Base-by-base conservation (phyloP, 495 filamentous ascomycete genomes). In the Hamigera avellanea region DNA sequence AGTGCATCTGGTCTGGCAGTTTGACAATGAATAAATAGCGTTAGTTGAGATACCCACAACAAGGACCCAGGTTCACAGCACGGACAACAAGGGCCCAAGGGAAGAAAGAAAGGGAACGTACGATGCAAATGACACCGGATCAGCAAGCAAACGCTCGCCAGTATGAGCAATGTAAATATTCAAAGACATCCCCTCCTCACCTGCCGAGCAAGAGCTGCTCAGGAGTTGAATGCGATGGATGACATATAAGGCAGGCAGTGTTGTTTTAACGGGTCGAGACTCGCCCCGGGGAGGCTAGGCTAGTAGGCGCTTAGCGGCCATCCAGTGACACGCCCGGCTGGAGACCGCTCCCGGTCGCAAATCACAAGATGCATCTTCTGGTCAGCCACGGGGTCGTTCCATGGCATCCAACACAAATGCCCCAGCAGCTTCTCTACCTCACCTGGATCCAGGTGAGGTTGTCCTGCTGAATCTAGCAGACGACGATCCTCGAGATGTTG, bases 101-200 rank as follows among this genome's bases (percentile, higher is more conserved):
- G n/a, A n/a, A n/a, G n/a, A n/a, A n/a, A n/a, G 19, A 19, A 26
- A 19, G 34, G 33, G 36, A 37, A 68, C 78, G 53, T 67, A 87
- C 81, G 76, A 79, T 39, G 73, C 57, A 54, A 85, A 76, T 32
- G 73, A 71, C 33, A 72, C 68, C 16, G 73, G 71, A 59, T 93
- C 83, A 43, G 81, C 67, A 48, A 72, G 67, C 53, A 87, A 70
- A 64, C 80, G 78, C 67, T 86, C 77, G 67, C 87, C 87, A 49
- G 81, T 81, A 67, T 91, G 86, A 67, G 84, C 87, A 41, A 91
- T 75, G 59, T 81, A 82, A 58, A 95, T 76, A 58, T 85, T 73
- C 54, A 84, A 66, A 62, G 80, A 78, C 75, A 87, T 86, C 46
- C 55, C 60, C 59, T 56, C 55, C 57, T 52, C 61, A 51, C 60